Evolutionary conservation across 2,329 filamentous ascomycete species (phyloP), one percentile per base, ranked within the genome.

Genomic region (Dothideomycetes sp.): DNA sequence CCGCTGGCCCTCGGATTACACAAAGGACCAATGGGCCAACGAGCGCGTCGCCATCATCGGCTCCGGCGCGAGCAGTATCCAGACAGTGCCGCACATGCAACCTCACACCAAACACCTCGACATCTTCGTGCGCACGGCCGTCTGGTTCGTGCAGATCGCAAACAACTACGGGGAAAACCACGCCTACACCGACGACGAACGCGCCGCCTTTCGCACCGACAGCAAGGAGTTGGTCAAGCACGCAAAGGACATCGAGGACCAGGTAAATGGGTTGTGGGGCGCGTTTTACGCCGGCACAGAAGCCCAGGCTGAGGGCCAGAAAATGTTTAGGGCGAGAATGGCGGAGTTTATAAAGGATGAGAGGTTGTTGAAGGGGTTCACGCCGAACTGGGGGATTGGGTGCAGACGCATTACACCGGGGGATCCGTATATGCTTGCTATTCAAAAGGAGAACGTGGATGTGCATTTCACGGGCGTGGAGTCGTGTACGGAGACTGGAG

Each of bases 311-410:
- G 45, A 44, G 12, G 58, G 53, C 1, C 59, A 64, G 42, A 48
- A 60, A 32, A 31, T 59, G 4, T 65, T 69, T 41, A 49, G 49
- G 17, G 50, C 54, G 3, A 57, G 66, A 11, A 73, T 72, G 68
- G 58, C 55, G 10, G 65, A 72, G 43, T 62, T 60, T 38, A 69
- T 74, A 49, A 70, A 68, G 44, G 68, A 73, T 42, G 57, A 70
- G 44, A 55, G 68, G 9, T 54, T 72, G 17, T 49, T 70, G 3
- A 51, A 69, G 38, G 66, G 66, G 4, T 68, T 68, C 40, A 67
- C 61, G 4, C 65, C 66, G 0, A 64, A 60, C 12, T 70, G 64
- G 17, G 61, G 60, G 10, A 45, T 69, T 29, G 66, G 66, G 1
- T 70, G 64, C 41, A 58, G 66, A 9, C 47, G 65, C n/a, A 55